These are phyloP conservation scores for Starmerella floris DNA, from an alignment of 805 yeast species.

Conservation along the genomic window DNA sequence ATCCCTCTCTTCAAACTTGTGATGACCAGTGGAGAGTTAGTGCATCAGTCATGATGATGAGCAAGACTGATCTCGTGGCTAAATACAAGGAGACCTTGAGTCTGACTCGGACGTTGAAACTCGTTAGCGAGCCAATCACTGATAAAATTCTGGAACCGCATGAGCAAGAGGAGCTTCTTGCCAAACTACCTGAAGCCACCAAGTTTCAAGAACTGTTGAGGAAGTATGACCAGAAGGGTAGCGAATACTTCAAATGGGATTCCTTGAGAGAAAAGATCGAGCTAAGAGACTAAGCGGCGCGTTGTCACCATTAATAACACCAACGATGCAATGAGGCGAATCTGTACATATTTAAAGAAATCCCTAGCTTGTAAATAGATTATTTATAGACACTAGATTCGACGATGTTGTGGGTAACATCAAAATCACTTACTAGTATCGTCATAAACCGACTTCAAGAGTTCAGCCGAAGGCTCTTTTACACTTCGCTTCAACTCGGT, in stretches of 20 bases:
- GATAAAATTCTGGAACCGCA: slow-evolving; percentile 18
- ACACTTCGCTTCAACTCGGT: slow-evolving; percentile 14
- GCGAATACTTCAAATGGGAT: slow-evolving; percentile 19
- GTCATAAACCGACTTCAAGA: background rate
- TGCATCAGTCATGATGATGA: slow-evolving; percentile 21
- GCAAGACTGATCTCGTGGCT: slow-evolving; percentile 1
- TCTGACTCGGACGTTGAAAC: slow-evolving; percentile 22
- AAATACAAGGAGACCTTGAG: slow-evolving; percentile 22
- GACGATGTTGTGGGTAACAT: too few species aligned
- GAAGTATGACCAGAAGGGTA: slow-evolving; percentile 25
- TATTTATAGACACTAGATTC: too few species aligned
- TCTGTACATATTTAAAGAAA: too few species aligned
- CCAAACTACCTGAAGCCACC: slow-evolving; percentile 22
- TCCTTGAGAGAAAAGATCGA: slow-evolving; percentile 15
- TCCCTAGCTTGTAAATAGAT: background rate
- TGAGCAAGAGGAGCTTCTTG: slow-evolving; percentile 20
- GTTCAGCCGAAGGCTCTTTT: slow-evolving; percentile 5
- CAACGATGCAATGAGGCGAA: background rate
- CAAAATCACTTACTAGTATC: too few species aligned
- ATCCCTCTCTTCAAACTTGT: slow-evolving; percentile 23
- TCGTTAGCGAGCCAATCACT: slow-evolving; percentile 22
- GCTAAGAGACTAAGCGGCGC: background rate
- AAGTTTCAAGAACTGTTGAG: slow-evolving; percentile 24
- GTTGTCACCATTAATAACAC: background rate
- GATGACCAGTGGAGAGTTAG: slow-evolving; percentile 29